phyloP scores from a whole-genome alignment of 179 eudicot species.

The Gypsophila paniculata region DNA sequence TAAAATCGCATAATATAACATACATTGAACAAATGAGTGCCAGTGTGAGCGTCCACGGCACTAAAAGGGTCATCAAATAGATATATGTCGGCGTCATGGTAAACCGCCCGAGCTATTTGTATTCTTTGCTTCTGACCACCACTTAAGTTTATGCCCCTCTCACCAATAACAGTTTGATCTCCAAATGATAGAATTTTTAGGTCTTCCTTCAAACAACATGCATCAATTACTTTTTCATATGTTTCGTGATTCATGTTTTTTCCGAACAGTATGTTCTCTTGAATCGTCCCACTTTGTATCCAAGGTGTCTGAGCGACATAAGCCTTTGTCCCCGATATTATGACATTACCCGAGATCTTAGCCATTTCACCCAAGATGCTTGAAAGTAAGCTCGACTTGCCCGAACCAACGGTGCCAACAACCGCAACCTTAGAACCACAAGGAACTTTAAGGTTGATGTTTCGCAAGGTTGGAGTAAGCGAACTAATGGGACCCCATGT shows the following conservation, averaged over 20 bases:
- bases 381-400: constrained; percentile 63
- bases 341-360: constrained; percentile 37
- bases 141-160: too few species aligned
- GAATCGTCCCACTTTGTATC: constrained; percentile 69
- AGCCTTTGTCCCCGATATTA: constrained; percentile 47
- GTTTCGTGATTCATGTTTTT: constrained; percentile 40
- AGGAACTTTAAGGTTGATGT: constrained; percentile 11
- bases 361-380: constrained; percentile 56
- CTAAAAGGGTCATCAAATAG: constrained; percentile 67
- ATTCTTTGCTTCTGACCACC: too few species aligned
- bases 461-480: not conserved
- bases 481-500: constrained; percentile 1
- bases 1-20: too few species aligned
- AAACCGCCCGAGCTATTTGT: too few species aligned
- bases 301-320: constrained; percentile 74
- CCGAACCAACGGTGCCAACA: constrained; percentile 66
- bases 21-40: constrained; percentile 45
- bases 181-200: constrained; percentile 63
- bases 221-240: constrained; percentile 53
- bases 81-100: too few species aligned
- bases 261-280: constrained; percentile 61
- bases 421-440: constrained; percentile 25
- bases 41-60: constrained; percentile 67
- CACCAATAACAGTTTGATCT: constrained; percentile 77
- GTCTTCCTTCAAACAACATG: constrained; percentile 60